Conservation (phyloP, 352 stramenopile species). For the Phytopythium montanum region DNA sequence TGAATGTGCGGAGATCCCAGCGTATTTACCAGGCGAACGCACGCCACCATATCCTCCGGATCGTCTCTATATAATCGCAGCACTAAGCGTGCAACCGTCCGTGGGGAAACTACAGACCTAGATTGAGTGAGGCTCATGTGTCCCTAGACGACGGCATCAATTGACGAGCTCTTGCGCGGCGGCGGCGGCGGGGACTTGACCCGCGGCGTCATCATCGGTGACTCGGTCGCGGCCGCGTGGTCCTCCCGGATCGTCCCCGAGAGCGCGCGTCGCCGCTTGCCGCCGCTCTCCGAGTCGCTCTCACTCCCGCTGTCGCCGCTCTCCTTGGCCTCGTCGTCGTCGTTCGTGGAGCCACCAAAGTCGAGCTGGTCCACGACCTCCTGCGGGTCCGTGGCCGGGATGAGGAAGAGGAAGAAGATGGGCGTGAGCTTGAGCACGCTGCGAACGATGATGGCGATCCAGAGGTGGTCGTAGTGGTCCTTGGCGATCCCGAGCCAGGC, state of each 20-base stretch:
- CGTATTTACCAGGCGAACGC: too few species aligned
- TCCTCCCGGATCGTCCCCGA: slow-evolving; percentile 37
- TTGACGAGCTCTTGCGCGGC: slow-evolving; percentile 10
- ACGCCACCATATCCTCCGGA: neutral
- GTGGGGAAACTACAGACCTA: neutral
- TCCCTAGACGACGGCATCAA: slow-evolving; percentile 12
- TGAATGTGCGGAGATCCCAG: neutral
- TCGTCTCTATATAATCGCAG: neutral
- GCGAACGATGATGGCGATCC: slow-evolving; percentile 88
- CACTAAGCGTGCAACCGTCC: neutral
- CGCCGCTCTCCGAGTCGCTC: slow-evolving; percentile 23
- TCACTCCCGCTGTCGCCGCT: slow-evolving; percentile 15
- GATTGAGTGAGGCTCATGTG: neutral
- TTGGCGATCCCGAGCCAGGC: slow-evolving; percentile 87
- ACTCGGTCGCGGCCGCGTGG: slow-evolving; percentile 36
- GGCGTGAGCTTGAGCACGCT: slow-evolving; percentile 91
- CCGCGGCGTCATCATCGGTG: neutral
- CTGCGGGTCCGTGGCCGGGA: slow-evolving; percentile 70
- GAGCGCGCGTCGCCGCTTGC: slow-evolving; percentile 10
- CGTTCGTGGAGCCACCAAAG: slow-evolving; percentile 29
- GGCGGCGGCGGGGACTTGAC: neutral
- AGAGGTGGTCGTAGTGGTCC: slow-evolving; percentile 91
- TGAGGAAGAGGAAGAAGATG: slow-evolving; percentile 87
- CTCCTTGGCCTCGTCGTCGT: slow-evolving; percentile 15
- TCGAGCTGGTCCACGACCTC: slow-evolving; percentile 70